Conservation (phyloP, 768 basidiomycete genomes). For the Rhodosporidiobolus odoratus region DNA sequence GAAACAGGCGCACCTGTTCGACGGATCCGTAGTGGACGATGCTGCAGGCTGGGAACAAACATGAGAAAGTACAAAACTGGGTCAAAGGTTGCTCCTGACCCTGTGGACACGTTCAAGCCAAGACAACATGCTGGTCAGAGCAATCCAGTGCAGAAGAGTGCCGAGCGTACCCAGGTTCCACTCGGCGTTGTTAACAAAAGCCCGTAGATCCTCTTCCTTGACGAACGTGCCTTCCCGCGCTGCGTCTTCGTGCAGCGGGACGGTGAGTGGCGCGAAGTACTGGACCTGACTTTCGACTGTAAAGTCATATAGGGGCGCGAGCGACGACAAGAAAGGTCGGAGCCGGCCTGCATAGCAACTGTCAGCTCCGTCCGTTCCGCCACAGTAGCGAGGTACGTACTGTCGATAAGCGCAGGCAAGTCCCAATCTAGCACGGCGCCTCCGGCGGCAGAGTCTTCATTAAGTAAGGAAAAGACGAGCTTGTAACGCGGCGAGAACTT, state of each 20-base stretch:
- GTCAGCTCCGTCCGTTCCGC: neutral
- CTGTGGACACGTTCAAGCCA: slow-evolving; percentile 50
- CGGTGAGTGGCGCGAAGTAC: slow-evolving; percentile 81
- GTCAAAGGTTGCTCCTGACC: slow-evolving; percentile 85
- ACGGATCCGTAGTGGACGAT: slow-evolving; percentile 65
- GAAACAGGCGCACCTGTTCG: slow-evolving; percentile 17
- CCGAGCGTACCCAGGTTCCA: slow-evolving; percentile 83
- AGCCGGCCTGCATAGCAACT: slow-evolving; percentile 57
- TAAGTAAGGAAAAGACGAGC: slow-evolving; percentile 84
- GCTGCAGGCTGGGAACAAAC: slow-evolving; percentile 70
- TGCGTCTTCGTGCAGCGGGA: slow-evolving; percentile 56
- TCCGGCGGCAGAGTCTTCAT: slow-evolving; percentile 75
- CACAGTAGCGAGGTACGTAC: slow-evolving; percentile 51
- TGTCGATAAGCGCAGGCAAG: slow-evolving; percentile 57
- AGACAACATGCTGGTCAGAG: neutral
- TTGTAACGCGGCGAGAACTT: slow-evolving; percentile 79
- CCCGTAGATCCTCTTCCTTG: slow-evolving; percentile 73
- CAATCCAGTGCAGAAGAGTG: neutral
- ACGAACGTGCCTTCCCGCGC: slow-evolving; percentile 54
- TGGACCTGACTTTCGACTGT: slow-evolving; percentile 92
- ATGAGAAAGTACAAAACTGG: slow-evolving; percentile 88
- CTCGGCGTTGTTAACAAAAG: slow-evolving; percentile 92
- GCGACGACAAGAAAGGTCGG: slow-evolving; percentile 58
- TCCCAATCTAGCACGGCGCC: slow-evolving; percentile 62
- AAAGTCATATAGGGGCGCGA: slow-evolving; percentile 74